Percentiles rank a stretch among this genome's conserved stretches.
These are phyloP conservation scores for Aureobasidium pullulans DNA, from an alignment of 2,329 filamentous ascomycete genomes.

Conservation along the genomic window DNA sequence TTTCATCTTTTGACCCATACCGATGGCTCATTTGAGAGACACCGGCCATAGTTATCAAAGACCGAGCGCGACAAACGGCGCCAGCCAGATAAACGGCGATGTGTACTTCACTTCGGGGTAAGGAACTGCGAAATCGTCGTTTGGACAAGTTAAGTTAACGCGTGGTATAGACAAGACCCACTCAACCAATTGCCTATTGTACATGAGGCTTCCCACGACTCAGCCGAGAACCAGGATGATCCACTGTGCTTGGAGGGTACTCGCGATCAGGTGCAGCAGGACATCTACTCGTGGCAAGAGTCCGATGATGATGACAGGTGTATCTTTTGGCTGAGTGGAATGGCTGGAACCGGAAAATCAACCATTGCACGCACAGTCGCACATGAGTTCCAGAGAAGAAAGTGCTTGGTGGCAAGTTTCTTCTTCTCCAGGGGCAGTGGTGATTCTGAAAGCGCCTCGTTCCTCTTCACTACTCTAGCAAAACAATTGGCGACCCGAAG, in stretches of 20 bases:
- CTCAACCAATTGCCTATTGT: too few species aligned
- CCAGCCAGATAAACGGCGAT: too few species aligned
- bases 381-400: conserved; percentile 9
- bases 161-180: too few species aligned
- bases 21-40: too few species aligned
- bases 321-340: conserved; percentile 29
- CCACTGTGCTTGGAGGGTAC: background rate
- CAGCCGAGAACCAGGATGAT: background rate
- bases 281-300: background rate
- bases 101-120: too few species aligned
- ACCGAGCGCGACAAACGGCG: too few species aligned
- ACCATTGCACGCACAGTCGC: conserved; percentile 28
- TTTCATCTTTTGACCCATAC: too few species aligned
- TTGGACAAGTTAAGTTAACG: too few species aligned
- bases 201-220: background rate
- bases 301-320: background rate
- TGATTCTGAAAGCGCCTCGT: background rate
- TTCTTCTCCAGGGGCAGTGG: conserved; percentile 19
- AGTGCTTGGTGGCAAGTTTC: conserved; percentile 18
- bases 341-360: conserved; percentile 29
- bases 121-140: too few species aligned
- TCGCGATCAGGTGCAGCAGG: background rate
- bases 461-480: too few species aligned
- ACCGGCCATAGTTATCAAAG: too few species aligned
- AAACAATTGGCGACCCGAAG: too few species aligned